These are phyloP conservation scores for Aspergillus tubingensis DNA, from an alignment of 2,329 filamentous ascomycete genomes.

Conservation along the genomic window DNA sequence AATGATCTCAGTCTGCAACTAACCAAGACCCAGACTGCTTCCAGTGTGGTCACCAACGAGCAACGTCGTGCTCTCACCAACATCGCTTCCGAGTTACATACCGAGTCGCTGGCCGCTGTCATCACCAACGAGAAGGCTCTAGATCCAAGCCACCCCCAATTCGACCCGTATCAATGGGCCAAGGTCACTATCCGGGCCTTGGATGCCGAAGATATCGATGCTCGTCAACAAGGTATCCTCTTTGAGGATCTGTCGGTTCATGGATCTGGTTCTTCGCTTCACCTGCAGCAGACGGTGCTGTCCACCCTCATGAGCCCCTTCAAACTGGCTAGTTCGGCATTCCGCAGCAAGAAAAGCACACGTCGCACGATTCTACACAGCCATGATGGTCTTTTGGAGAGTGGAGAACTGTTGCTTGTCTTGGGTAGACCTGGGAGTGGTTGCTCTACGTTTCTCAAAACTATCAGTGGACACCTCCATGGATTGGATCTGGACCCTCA, in stretches of 20 bases:
- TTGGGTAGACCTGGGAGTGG: constrained; percentile 4
- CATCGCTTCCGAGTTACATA: background rate
- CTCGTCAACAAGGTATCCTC: background rate
- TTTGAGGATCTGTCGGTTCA: background rate
- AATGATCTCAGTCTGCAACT: background rate
- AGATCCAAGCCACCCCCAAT: background rate
- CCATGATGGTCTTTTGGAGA: background rate
- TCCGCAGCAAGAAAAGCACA: background rate
- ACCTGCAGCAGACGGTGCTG: background rate
- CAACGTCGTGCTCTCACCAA: background rate
- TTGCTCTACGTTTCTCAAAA: constrained; percentile 5
- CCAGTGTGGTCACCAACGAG: constrained; percentile 1
- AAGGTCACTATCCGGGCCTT: background rate
- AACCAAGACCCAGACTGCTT: background rate
- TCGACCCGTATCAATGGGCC: background rate
- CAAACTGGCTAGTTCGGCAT: background rate
- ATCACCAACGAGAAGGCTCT: background rate
- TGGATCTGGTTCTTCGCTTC: background rate
- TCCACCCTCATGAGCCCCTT: background rate
- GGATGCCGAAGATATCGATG: background rate
- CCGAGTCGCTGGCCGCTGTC: background rate
- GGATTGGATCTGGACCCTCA: background rate
- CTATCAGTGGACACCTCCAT: background rate
- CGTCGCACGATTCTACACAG: constrained; percentile 1
- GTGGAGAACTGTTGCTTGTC: constrained; percentile 4